Evolutionary conservation across 1,139 yeast genomes (phyloP), one percentile per base, ranked within the genome.

Genomic region (Protomyces macrosporus): DNA sequence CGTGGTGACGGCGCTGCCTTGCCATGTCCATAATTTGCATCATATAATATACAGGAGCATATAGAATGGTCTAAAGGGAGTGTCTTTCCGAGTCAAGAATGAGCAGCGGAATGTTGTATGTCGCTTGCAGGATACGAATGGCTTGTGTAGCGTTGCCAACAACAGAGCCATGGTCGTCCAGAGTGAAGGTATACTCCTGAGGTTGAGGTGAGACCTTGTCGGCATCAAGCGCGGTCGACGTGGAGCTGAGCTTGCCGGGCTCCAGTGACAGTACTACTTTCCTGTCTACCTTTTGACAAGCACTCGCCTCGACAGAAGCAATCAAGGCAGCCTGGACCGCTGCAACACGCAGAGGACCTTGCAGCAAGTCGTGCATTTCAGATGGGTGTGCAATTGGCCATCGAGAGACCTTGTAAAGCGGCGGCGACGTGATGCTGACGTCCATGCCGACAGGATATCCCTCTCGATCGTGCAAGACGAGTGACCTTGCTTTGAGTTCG

Each of bases 1-100:
- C 78, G 96, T 67, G 95, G 91, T 12, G 96, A 88, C 71, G 96
- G 96, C 4, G 86, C 87, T 0, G 86, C 91, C 4, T 81, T 82
- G 33, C 87, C 91, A 0, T 73, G 78, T 65, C 48, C 48, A 14
- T 42, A 16, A 14, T 5, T 9, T 14, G 48, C 48, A 42, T 6
- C 30, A 68, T 76, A 39, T 77, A 68, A 68, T 53, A 54, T 53
- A 56, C 14, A 37, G 53, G 7, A 33, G 23, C 23, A 23, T 23
- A 23, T 23, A 23, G 23, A 23, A 23, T 23, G 23, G 2, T 23
- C 23, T 23, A 23, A 23, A 6, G 2, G 12, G 9, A 45, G 16
- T 14, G 16, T 45, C 23, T 45, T 37, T 37, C 42, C 42, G n/a
- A 37, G n/a, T 10, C n/a, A 10, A 50, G 53, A 0, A 50, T 33